Percentiles rank a stretch among this genome's conserved stretches.
These are phyloP conservation scores for Podospora pseudocomata DNA, from an alignment of 495 filamentous ascomycete genomes.

Conservation along the genomic window DNA sequence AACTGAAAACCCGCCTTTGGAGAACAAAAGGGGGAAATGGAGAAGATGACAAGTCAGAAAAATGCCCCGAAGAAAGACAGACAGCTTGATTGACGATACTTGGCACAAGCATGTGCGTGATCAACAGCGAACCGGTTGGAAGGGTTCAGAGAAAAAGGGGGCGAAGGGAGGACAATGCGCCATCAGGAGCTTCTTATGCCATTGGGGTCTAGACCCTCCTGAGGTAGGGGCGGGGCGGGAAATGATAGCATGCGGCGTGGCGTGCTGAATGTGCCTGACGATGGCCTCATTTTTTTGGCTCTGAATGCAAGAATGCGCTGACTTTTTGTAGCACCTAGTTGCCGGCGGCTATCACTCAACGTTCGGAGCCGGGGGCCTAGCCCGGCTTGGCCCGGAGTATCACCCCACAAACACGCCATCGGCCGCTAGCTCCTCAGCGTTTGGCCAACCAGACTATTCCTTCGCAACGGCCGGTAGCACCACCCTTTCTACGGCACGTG, in stretches of 20 bases:
- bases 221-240: background rate
- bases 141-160: background rate
- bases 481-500: background rate
- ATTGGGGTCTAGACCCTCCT: background rate
- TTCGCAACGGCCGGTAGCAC: background rate
- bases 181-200: slow-evolving; percentile 1
- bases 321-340: slow-evolving; percentile 13
- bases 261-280: background rate
- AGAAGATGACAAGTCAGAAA: background rate
- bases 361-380: slow-evolving; percentile 1
- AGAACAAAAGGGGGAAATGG: background rate
- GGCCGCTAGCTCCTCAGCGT: background rate
- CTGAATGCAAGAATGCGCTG: slow-evolving; percentile 10
- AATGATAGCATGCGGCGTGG: slow-evolving; percentile 3
- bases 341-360: background rate
- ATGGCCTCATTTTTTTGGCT: slow-evolving; percentile 3
- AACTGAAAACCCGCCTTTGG: background rate
- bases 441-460: slow-evolving; percentile 6
- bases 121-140: background rate
- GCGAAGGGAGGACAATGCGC: background rate
- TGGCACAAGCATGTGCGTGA: background rate
- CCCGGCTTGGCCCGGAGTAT: slow-evolving; percentile 12
- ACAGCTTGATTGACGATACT: background rate
- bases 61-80: background rate
- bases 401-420: slow-evolving; percentile 7